Evolutionary conservation across 805 yeast genomes (phyloP).

Genomic region (Yarrowia bubula): DNA sequence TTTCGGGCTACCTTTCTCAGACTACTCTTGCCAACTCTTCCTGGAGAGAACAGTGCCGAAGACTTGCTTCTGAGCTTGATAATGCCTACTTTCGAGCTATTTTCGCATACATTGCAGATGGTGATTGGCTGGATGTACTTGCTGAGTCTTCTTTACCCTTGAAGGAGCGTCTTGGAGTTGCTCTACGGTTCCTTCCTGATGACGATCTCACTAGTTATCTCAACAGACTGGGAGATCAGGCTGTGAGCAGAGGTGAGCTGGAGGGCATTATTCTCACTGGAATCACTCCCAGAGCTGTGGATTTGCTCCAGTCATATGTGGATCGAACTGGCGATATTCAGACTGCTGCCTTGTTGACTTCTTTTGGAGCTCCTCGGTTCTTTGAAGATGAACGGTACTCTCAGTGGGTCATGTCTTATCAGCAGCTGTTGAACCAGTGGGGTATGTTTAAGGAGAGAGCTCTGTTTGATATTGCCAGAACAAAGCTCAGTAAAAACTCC

Average conservation of each 20-base stretch:
- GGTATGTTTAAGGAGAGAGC: conserved; percentile 74
- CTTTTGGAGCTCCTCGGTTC: conserved; percentile 81
- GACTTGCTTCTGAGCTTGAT: conserved; percentile 80
- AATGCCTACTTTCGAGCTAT: conserved; percentile 88
- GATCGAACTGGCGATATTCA: conserved; percentile 89
- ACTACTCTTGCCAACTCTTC: conserved; percentile 59
- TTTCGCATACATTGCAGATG: conserved; percentile 89
- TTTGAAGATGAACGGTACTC: conserved; percentile 71
- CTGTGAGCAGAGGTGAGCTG: conserved; percentile 74
- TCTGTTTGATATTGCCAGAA: conserved; percentile 75
- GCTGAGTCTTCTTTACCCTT: conserved; percentile 87
- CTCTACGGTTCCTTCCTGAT: conserved; percentile 79
- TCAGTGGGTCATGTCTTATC: conserved; percentile 69
- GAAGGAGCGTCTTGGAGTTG: conserved; percentile 86
- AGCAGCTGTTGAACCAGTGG: conserved; percentile 75
- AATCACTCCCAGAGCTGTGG: conserved; percentile 79
- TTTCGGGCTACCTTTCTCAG: conserved; percentile 81
- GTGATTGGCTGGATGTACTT: conserved; percentile 94
- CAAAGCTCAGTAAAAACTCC: conserved; percentile 56
- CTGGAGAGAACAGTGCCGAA: conserved; percentile 92
- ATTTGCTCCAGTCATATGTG: conserved; percentile 79
- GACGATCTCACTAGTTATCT: conserved; percentile 68
- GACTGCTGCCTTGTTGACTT: conserved; percentile 77
- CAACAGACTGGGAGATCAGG: conserved; percentile 65
- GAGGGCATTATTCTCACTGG: conserved; percentile 92